phyloP scores from a whole-genome alignment of 2,329 filamentous ascomycete genomes.

The Lojkania enalia region DNA sequence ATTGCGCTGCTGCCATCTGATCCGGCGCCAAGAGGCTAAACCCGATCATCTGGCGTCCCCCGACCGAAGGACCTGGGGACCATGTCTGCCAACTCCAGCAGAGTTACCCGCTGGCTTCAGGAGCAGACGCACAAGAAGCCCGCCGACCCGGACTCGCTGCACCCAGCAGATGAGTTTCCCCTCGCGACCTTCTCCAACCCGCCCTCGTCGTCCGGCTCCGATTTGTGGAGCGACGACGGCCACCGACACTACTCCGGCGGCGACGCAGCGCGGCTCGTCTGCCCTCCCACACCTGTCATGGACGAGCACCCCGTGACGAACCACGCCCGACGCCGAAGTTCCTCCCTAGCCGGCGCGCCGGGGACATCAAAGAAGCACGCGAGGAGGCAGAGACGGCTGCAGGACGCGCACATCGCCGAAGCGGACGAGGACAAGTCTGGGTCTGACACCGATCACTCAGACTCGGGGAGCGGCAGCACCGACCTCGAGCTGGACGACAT shows the following conservation, averaged over 20 bases:
- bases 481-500: slow-evolving; percentile 63
- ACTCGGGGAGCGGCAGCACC: slow-evolving; percentile 44
- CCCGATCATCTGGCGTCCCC: slow-evolving; percentile 19
- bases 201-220: slow-evolving; percentile 35
- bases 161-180: slow-evolving; percentile 44
- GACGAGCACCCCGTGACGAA: slow-evolving; percentile 27
- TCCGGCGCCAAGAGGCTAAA: slow-evolving; percentile 4
- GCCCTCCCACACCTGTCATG: slow-evolving; percentile 38
- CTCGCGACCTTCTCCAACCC: slow-evolving; percentile 40
- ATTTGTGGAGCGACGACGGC: slow-evolving; percentile 23
- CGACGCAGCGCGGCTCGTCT: slow-evolving; percentile 33
- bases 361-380: slow-evolving; percentile 21
- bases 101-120: slow-evolving; percentile 39
- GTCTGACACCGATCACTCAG: slow-evolving; percentile 33
- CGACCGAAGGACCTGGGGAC: too few species aligned
- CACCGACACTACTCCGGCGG: slow-evolving; percentile 15
- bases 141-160: slow-evolving; percentile 28
- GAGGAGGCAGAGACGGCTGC: slow-evolving; percentile 34
- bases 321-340: slow-evolving; percentile 38
- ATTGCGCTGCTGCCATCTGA: slow-evolving; percentile 1
- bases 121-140: slow-evolving; percentile 29
- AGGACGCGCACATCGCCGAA: slow-evolving; percentile 40
- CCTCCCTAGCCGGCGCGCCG: slow-evolving; percentile 37
- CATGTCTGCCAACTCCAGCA: slow-evolving; percentile 18
- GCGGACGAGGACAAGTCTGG: slow-evolving; percentile 34